phyloP scores from a whole-genome alignment of 2,329 filamentous ascomycete species.

The Ophiostoma piceae region DNA sequence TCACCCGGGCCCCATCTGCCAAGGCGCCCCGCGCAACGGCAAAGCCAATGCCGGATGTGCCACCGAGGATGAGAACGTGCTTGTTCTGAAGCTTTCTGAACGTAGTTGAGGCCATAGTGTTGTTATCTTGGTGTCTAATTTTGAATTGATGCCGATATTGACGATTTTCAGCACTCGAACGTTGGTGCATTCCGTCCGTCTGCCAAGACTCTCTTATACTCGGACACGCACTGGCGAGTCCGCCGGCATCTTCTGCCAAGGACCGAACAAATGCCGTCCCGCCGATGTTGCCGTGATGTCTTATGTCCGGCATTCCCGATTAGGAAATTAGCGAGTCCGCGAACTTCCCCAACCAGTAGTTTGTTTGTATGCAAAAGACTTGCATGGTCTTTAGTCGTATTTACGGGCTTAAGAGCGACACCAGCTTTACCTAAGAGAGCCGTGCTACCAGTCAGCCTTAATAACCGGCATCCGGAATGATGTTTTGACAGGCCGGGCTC shows the following conservation, averaged over 20 bases:
- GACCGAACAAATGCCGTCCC: background rate
- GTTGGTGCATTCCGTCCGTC: no score
- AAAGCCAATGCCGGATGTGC: slow-evolving; percentile 57
- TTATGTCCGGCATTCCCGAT: background rate
- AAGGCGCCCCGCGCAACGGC: background rate
- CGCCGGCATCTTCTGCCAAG: background rate
- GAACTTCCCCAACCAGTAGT: background rate
- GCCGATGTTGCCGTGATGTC: background rate
- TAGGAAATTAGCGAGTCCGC: background rate
- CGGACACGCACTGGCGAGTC: background rate
- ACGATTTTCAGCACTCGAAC: background rate
- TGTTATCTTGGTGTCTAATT: background rate
- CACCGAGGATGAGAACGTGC: slow-evolving; percentile 57
- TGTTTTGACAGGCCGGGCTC: background rate
- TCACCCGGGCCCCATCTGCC: background rate
- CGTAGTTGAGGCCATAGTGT: slow-evolving; percentile 22
- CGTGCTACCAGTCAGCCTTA: background rate
- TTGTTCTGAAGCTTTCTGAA: slow-evolving; percentile 35
- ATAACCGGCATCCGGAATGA: background rate
- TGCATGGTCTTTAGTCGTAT: background rate
- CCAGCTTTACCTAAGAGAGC: background rate
- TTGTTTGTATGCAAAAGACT: background rate
- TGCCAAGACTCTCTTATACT: background rate
- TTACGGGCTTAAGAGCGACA: background rate
- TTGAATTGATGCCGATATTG: background rate